A percentile compares a stretch with the other conserved stretches of the same genome.
Evolutionary conservation across 2,329 filamentous ascomycete species (phyloP).

Genomic region (Diaporthe sp.): DNA sequence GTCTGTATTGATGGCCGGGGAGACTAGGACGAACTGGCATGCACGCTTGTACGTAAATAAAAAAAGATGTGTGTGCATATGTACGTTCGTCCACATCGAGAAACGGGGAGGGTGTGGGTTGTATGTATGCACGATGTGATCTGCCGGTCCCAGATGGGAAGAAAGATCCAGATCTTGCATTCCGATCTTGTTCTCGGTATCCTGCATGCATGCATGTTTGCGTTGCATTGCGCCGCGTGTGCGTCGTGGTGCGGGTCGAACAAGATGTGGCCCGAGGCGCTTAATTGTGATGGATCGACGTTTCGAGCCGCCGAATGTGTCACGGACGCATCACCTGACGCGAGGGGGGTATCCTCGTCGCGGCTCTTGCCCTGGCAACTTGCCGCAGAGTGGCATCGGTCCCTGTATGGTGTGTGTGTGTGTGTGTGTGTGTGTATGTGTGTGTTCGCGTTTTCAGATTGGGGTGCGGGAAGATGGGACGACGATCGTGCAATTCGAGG

Average conservation of each 20-base stretch:
- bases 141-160: background rate
- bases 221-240: conserved; percentile 18
- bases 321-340: too few relatives aligned
- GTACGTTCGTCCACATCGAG: background rate
- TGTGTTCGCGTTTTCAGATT: background rate
- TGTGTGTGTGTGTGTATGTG: too few relatives aligned
- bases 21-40: background rate
- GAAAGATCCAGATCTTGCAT: conserved; percentile 20
- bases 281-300: background rate
- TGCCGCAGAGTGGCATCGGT: background rate
- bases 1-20: background rate
- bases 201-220: conserved; percentile 16
- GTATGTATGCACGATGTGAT: conserved; percentile 8
- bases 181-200: background rate
- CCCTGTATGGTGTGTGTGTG: background rate
- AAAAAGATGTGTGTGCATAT: background rate
- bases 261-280: background rate
- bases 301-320: background rate
- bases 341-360: background rate
- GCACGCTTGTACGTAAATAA: background rate
- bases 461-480: background rate
- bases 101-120: background rate
- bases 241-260: background rate
- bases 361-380: background rate
- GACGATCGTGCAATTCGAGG: background rate